phyloP scores from a whole-genome alignment of 1,284 basidiomycete genomes.

The Coniophora puteana region DNA sequence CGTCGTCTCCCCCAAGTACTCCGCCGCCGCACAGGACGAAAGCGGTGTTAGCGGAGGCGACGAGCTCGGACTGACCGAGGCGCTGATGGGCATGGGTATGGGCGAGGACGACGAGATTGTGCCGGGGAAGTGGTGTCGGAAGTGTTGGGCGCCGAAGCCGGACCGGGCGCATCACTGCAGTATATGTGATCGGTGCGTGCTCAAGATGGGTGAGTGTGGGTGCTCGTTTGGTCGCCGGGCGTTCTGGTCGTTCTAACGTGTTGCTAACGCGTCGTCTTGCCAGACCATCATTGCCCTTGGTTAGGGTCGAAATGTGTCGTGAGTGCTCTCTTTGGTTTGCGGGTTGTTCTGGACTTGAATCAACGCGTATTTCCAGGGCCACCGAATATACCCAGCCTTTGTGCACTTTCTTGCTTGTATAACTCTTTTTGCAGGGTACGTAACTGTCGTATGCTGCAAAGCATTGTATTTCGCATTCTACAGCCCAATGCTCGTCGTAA shows the following conservation, averaged over 20 bases:
- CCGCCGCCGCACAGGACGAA: constrained; percentile 23
- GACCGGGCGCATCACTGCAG: constrained; percentile 84
- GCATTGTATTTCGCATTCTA: constrained; percentile 68
- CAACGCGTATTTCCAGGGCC: constrained; percentile 47
- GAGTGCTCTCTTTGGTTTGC: constrained; percentile 24
- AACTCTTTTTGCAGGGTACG: constrained; percentile 63
- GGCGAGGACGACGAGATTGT: constrained; percentile 46
- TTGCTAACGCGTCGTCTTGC: no score
- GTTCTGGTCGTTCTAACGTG: no score
- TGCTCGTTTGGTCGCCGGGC: no score
- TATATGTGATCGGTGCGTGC: constrained; percentile 71
- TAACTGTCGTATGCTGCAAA: constrained; percentile 50
- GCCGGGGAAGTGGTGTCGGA: constrained; percentile 70
- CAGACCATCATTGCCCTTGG: constrained; percentile 92
- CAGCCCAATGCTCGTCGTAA: constrained; percentile 56
- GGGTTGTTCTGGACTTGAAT: constrained; percentile 4
- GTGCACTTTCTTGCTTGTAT: constrained; percentile 75
- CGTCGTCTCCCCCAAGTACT: constrained; percentile 33
- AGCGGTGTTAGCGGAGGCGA: constrained; percentile 35
- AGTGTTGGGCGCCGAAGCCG: constrained; percentile 76
- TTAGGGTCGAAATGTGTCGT: constrained; percentile 77
- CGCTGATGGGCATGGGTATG: constrained; percentile 45
- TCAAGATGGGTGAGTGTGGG: constrained; percentile 73
- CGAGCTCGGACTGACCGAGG: constrained; percentile 56
- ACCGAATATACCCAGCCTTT: constrained; percentile 84